Percentiles rank a stretch among this genome's conserved stretches.
These are phyloP conservation scores for Linderina pennispora DNA, from an alignment of 192 early-diverging fungal species.

Conservation along the genomic window DNA sequence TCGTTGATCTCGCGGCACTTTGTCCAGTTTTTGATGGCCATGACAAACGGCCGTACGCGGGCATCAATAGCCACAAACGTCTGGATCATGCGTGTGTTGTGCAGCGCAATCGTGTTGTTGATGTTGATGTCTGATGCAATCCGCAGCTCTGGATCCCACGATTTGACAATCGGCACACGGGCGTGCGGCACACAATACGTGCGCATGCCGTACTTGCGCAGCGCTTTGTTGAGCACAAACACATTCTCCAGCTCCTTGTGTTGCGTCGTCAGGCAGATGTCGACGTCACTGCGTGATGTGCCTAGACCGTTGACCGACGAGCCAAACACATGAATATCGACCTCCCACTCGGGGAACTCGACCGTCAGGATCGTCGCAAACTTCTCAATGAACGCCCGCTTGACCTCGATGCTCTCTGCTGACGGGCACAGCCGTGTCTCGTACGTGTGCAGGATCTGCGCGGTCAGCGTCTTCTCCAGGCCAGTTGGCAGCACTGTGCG, in stretches of 20 bases:
- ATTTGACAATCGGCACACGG: slow-evolving; percentile 89
- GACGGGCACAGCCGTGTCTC: slow-evolving; percentile 56
- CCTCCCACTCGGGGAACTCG: slow-evolving; percentile 77
- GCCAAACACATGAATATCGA: slow-evolving; percentile 85
- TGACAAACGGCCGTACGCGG: slow-evolving; percentile 80
- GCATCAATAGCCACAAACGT: slow-evolving; percentile 84
- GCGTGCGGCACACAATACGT: slow-evolving; percentile 74
- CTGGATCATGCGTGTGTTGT: slow-evolving; percentile 86
- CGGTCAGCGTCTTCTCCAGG: slow-evolving; percentile 47
- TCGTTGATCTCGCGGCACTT: slow-evolving; percentile 81
- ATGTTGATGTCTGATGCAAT: slow-evolving; percentile 92
- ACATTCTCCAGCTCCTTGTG: slow-evolving; percentile 74
- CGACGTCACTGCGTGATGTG: slow-evolving; percentile 79
- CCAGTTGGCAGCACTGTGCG: slow-evolving; percentile 28
- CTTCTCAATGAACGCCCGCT: slow-evolving; percentile 68
- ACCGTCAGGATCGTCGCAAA: slow-evolving; percentile 67
- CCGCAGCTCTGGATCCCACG: slow-evolving; percentile 84
- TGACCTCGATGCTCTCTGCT: slow-evolving; percentile 58
- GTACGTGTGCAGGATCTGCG: slow-evolving; percentile 56
- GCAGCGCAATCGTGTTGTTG: slow-evolving; percentile 84
- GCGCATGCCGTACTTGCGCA: slow-evolving; percentile 79
- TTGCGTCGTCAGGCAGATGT: slow-evolving; percentile 85
- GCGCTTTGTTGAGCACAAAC: slow-evolving; percentile 61
- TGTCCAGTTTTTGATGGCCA: slow-evolving; percentile 95
- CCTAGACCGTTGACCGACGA: slow-evolving; percentile 88